A percentile compares a stretch with the other conserved stretches of the same genome.
These are phyloP conservation scores for Aspergillus sp. DNA, from an alignment of 2,329 filamentous ascomycete species.

Conservation along the genomic window DNA sequence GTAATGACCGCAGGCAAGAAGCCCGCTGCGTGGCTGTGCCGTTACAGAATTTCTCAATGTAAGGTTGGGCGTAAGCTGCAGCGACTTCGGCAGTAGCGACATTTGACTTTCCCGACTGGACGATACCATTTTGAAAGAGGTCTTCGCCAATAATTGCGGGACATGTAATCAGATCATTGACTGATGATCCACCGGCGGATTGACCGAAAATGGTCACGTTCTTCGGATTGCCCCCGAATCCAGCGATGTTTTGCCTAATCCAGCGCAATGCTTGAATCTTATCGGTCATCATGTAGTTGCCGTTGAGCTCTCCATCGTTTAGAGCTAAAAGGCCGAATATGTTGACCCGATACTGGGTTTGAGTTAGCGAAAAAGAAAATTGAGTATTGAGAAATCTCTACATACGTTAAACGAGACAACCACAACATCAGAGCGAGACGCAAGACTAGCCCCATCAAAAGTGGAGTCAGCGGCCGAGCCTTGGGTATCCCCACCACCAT, in stretches of 20 bases:
- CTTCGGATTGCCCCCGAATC: conserved; percentile 7
- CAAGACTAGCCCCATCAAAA: background rate
- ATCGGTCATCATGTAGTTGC: background rate
- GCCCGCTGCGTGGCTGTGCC: background rate
- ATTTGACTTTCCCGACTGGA: background rate
- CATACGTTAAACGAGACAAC: conserved; percentile 2
- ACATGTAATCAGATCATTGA: background rate
- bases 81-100: background rate
- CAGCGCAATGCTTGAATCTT: conserved; percentile 6
- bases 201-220: conserved; percentile 9
- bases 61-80: background rate
- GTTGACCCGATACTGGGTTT: background rate
- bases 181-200: conserved; percentile 9
- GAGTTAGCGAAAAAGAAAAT: fast-evolving
- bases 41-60: background rate
- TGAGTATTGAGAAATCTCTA: background rate
- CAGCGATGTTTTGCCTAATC: conserved; percentile 7
- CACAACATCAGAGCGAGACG: background rate
- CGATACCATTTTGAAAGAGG: background rate
- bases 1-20: background rate
- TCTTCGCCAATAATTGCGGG: background rate
- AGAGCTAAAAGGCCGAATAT: background rate
- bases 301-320: conserved; percentile 1
- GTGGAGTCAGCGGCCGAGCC: background rate
- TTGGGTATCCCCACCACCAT: background rate